These are phyloP conservation scores for Crithidia fasciculata DNA, from an alignment of 208 protist genomes.

Conservation along the genomic window DNA sequence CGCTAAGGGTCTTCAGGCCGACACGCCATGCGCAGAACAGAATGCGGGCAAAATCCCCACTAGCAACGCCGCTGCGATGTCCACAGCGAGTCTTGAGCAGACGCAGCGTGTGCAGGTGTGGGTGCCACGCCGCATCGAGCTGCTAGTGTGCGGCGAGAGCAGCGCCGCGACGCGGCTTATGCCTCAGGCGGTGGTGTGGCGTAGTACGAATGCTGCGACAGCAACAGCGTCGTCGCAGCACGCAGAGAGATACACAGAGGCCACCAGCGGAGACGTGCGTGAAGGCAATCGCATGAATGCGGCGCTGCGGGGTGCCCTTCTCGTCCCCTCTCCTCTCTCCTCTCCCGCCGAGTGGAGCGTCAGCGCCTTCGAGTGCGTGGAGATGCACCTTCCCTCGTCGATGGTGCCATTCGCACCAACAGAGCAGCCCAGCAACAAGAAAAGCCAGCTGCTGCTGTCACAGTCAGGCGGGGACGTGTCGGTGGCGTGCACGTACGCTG, in stretches of 20 bases:
- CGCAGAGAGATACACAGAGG: too few relatives aligned
- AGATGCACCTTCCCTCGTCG: not conserved
- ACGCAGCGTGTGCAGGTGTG: slow-evolving; percentile 10
- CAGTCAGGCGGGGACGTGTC: not conserved
- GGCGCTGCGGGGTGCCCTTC: not conserved
- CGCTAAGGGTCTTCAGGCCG: too few relatives aligned
- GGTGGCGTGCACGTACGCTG: too few relatives aligned
- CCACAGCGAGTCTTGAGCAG: not conserved
- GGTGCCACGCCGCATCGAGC: slow-evolving; percentile 13
- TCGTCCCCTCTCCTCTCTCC: not conserved
- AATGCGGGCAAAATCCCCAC: too few relatives aligned
- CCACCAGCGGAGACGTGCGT: too few relatives aligned
- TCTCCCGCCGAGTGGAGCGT: slow-evolving; percentile 17
- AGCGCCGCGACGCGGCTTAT: not conserved
- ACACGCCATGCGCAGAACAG: too few relatives aligned
- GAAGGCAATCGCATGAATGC: not conserved
- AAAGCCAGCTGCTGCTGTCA: not conserved
- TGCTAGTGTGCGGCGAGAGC: not conserved
- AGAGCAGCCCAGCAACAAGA: too few relatives aligned
- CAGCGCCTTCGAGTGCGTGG: slow-evolving; percentile 16
- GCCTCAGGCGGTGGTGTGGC: not conserved
- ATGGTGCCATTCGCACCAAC: too few relatives aligned
- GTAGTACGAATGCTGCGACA: not conserved
- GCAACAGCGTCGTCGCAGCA: not conserved
- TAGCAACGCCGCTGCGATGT: not conserved